Percentiles rank a stretch among this genome's conserved stretches.
Conservation (phyloP, 257 asterid genomes). For the Fraxinus cuspidata region DNA sequence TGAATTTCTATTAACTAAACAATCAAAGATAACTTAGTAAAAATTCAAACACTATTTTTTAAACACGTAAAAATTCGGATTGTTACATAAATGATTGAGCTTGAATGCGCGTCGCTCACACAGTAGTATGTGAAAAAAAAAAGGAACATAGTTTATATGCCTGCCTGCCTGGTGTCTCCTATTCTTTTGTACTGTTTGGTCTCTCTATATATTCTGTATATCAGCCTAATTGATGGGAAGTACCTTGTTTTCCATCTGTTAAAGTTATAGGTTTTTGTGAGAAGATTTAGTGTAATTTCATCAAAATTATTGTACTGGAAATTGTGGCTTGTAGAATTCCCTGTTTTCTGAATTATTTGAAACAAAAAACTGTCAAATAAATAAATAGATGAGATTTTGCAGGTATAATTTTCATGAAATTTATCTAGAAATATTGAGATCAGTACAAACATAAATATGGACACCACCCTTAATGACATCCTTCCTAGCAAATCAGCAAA, state of each 20-base stretch:
- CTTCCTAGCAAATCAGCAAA: too few species aligned
- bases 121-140: conserved; percentile 37
- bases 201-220: neutral
- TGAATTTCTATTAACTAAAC: too few species aligned
- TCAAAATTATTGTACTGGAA: neutral
- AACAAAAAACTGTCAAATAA: too few species aligned
- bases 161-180: neutral
- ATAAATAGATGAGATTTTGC: too few species aligned
- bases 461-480: too few species aligned
- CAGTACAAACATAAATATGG: too few species aligned
- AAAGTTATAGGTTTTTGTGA: neutral
- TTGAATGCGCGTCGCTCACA: conserved; percentile 86
- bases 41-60: too few species aligned
- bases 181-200: neutral
- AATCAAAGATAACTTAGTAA: too few species aligned
- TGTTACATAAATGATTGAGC: conserved; percentile 49
- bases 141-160: neutral
- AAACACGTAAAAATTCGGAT: too few species aligned
- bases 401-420: too few species aligned
- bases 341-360: neutral
- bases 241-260: too few species aligned
- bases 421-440: too few species aligned
- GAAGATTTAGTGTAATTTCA: neutral
- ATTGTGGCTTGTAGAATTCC: neutral
- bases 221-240: neutral